phyloP scores from a whole-genome alignment of 2,329 filamentous ascomycete genomes.

The Calonectria fujianensis region DNA sequence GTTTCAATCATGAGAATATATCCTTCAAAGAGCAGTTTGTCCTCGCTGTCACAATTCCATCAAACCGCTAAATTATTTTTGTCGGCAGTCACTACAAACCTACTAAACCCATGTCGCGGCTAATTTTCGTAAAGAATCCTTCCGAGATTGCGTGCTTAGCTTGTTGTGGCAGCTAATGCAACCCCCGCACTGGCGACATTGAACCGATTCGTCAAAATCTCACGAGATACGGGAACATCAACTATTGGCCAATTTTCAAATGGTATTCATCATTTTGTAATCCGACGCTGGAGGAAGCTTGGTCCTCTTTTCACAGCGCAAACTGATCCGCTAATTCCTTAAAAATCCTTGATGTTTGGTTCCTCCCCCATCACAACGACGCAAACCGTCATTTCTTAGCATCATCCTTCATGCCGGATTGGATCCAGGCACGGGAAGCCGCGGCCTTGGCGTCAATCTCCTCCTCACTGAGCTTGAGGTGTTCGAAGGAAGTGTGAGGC shows the following conservation, averaged over 20 bases:
- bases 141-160: slow-evolving; percentile 4
- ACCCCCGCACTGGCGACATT: background rate
- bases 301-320: background rate
- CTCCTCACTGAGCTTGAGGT: slow-evolving; percentile 66
- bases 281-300: background rate
- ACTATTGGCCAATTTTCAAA: background rate
- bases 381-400: slow-evolving; percentile 65
- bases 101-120: background rate
- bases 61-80: too few relatives aligned
- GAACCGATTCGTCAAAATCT: slow-evolving; percentile 8
- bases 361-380: background rate
- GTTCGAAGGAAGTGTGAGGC: slow-evolving; percentile 76
- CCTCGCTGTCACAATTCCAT: background rate
- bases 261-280: background rate
- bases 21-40: background rate
- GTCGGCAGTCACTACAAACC: background rate
- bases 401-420: slow-evolving; percentile 81
- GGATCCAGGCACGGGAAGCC: slow-evolving; percentile 77
- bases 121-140: background rate
- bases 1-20: background rate
- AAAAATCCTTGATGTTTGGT: background rate
- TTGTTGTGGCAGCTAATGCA: background rate
- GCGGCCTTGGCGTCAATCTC: slow-evolving; percentile 75
- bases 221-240: background rate
- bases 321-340: background rate